Evolutionary conservation across 2,329 filamentous ascomycete species (phyloP), one percentile per base, ranked within the genome.

Genomic region (Escovopsis sp.): DNA sequence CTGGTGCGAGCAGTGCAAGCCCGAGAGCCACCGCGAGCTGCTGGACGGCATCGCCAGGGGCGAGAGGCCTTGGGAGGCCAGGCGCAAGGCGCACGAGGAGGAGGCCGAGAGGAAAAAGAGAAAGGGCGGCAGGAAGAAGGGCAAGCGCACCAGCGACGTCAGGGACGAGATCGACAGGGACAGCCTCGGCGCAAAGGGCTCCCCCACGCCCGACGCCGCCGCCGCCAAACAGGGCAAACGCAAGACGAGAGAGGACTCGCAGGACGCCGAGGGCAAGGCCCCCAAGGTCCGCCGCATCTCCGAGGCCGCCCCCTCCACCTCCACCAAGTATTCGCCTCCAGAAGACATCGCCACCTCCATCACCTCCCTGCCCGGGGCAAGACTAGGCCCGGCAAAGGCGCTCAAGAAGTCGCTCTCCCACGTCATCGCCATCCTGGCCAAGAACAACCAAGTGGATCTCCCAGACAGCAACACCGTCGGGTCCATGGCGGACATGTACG

Each of bases 1-100:
- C 66, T 93, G 82, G 63, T 98, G 91, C 64, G 91, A 98, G 62
- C 69, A 81, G 62, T 96, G 91, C 66, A 74, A 75, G 41, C 91
- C 91, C 1, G 74, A 86, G 43, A 78, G 88, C 48, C 91, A 98
- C 64, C 78, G 77, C 51, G 79, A 81, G 47, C 75, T 95, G 3
- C 65, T 98, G 4, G 80, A 80, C 10, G 85, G 81, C 44, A 81
- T 95, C 44, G 75, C 70, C 18, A 75, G 73, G 36, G 91, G 89
- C 5, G 85, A 94, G 63, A 82, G 80, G 61, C 83, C 86, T 0
- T 96, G 91, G 91, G 82, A 88, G 56, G 75, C 74, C 42, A 68
- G 77, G 33, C 75, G 78, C 12, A 74, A 72, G 52, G 67, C 65
- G 40, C 72, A 80, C 51, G 76, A 81, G 52, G 73, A 75, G 41